A percentile compares a stretch with the other conserved stretches of the same genome.
Evolutionary conservation across 2,329 filamentous ascomycete species (phyloP).

Genomic region (Trichoderma cornu-damae): DNA sequence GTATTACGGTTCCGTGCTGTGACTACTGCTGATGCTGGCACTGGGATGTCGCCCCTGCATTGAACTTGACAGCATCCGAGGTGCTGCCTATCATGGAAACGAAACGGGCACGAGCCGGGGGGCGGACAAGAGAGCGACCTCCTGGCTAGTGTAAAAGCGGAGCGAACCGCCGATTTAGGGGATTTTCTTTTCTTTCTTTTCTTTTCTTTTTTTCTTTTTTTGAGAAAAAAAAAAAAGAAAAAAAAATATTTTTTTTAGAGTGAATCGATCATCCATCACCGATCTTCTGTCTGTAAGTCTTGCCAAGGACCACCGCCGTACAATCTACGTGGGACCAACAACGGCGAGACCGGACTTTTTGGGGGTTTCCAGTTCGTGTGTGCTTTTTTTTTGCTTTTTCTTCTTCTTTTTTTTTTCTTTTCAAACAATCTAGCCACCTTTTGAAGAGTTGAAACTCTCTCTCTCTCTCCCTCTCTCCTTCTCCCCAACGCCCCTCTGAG

Average conservation of each 20-base stretch:
- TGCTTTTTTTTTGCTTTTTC: neutral
- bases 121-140: neutral
- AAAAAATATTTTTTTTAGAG: conserved; percentile 2
- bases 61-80: neutral
- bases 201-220: no score
- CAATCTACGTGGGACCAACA: no score
- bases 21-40: neutral
- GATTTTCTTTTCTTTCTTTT: no score
- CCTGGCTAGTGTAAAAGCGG: conserved; percentile 16
- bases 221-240: no score
- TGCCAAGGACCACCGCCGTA: neutral
- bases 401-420: neutral
- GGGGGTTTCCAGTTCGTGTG: neutral
- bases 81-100: conserved; percentile 7
- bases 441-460: no score
- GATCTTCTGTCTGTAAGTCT: neutral
- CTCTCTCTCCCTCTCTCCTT: neutral
- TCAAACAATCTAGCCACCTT: no score
- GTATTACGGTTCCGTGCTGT: neutral
- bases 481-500: neutral
- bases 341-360: neutral
- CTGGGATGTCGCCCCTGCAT: neutral
- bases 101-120: conserved; percentile 8
- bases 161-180: conserved; percentile 15
- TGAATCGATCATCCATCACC: neutral